These are phyloP conservation scores for Lenzites betulinus DNA, from an alignment of 768 basidiomycete species.

Conservation along the genomic window DNA sequence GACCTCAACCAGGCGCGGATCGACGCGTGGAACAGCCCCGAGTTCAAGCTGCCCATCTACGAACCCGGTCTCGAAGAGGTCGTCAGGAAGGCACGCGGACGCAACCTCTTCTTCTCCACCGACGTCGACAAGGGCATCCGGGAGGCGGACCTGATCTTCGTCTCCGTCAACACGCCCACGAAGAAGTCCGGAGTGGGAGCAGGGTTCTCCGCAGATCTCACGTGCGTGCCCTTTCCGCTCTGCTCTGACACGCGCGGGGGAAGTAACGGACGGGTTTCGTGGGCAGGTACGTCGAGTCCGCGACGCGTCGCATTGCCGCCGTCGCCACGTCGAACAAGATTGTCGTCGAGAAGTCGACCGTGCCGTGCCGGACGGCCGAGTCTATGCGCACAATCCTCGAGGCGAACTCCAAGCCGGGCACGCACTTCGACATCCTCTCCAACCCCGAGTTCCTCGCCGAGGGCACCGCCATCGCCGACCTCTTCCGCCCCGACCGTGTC, in stretches of 20 bases:
- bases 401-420: slow-evolving; percentile 91
- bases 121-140: slow-evolving; percentile 91
- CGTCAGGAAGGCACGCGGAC: slow-evolving; percentile 83
- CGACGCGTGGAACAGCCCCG: slow-evolving; percentile 93
- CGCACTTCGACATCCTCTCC: slow-evolving; percentile 96
- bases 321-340: slow-evolving; percentile 93
- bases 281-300: slow-evolving; percentile 90
- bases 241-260: background rate
- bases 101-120: slow-evolving; percentile 97
- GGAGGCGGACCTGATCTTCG: slow-evolving; percentile 98
- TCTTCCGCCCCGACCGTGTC: slow-evolving; percentile 90
- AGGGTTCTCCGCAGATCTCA: slow-evolving; percentile 97
- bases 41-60: slow-evolving; percentile 91
- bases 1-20: slow-evolving; percentile 94
- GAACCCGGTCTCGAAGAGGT: slow-evolving; percentile 95
- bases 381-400: slow-evolving; percentile 99
- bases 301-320: slow-evolving; percentile 93
- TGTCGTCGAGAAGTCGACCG: slow-evolving; percentile 99
- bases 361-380: slow-evolving; percentile 97
- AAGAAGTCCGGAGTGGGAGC: slow-evolving; percentile 98
- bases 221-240: slow-evolving; percentile 55
- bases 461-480: slow-evolving; percentile 92
- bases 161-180: slow-evolving; percentile 98
- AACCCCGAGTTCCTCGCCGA: slow-evolving; percentile 99
- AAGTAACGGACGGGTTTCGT: background rate